Percentiles rank a stretch among this genome's conserved stretches.
Evolutionary conservation across 1,284 basidiomycete species (phyloP).

Genomic region (Malassezia caprae): DNA sequence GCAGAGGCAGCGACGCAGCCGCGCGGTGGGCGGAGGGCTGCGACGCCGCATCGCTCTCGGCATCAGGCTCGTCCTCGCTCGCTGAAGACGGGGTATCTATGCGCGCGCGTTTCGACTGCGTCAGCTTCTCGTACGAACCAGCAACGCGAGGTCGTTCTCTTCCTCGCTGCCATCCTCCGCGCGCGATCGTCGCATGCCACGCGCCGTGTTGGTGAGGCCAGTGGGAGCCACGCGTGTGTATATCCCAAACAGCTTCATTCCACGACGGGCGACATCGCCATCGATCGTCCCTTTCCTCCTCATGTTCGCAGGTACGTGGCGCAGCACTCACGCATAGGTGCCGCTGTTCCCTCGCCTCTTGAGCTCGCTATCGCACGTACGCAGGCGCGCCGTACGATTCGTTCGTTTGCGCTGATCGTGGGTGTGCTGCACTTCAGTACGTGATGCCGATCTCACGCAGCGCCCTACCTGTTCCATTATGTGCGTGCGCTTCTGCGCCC

Average conservation of each 20-base stretch:
- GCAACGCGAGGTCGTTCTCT: conserved; percentile 7
- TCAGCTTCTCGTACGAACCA: conserved; percentile 7
- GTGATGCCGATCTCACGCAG: conserved; percentile 4
- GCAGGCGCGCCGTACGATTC: conserved; percentile 13
- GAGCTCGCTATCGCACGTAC: conserved; percentile 14
- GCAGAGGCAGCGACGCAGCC: not conserved
- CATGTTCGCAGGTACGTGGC: conserved; percentile 17
- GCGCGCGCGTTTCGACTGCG: conserved; percentile 14
- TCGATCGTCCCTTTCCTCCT: not conserved
- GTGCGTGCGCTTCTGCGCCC: conserved; percentile 1
- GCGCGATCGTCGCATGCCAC: conserved; percentile 4
- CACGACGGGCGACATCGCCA: not conserved
- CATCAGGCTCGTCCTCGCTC: not conserved
- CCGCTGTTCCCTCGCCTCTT: conserved; percentile 13
- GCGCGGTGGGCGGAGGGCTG: not conserved
- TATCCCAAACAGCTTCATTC: not conserved
- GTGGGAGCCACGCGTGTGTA: not conserved
- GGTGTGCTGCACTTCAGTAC: conserved; percentile 19
- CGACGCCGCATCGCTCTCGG: not conserved
- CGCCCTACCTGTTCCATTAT: conserved; percentile 17
- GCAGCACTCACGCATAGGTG: conserved; percentile 7
- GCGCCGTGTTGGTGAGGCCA: not conserved
- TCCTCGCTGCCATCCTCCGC: not conserved
- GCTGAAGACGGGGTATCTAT: conserved; percentile 1
- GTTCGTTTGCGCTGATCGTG: conserved; percentile 14